Evolutionary conservation across 1,139 yeast species (phyloP).

Genomic region (Pichia sp.): DNA sequence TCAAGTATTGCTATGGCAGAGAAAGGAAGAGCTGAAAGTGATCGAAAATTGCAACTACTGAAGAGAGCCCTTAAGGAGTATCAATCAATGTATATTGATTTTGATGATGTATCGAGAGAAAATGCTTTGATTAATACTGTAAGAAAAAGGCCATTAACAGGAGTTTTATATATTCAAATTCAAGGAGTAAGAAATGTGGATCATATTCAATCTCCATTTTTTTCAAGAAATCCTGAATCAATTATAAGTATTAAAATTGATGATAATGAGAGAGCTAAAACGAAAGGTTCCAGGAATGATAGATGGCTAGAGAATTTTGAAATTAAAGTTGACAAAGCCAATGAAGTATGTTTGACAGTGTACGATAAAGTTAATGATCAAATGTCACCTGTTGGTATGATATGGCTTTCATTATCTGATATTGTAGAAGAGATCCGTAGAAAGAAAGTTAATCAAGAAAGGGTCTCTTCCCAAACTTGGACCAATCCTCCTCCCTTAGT

Average conservation of each 20-base stretch:
- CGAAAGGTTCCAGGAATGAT: slow-evolving; percentile 69
- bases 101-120: slow-evolving; percentile 55
- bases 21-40: slow-evolving; percentile 76
- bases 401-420: slow-evolving; percentile 86
- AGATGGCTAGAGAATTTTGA: slow-evolving; percentile 81
- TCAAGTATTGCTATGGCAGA: slow-evolving; percentile 83
- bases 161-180: slow-evolving; percentile 62
- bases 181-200: slow-evolving; percentile 83
- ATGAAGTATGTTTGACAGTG: slow-evolving; percentile 82
- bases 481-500: slow-evolving; percentile 53
- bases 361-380: slow-evolving; percentile 68
- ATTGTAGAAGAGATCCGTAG: slow-evolving; percentile 91
- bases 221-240: slow-evolving; percentile 75
- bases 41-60: slow-evolving; percentile 75
- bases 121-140: slow-evolving; percentile 62
- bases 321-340: slow-evolving; percentile 79
- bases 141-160: slow-evolving; percentile 77
- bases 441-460: slow-evolving; percentile 72
- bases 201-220: slow-evolving; percentile 77
- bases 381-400: slow-evolving; percentile 81
- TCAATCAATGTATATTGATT: slow-evolving; percentile 76
- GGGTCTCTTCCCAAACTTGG: slow-evolving; percentile 70
- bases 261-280: slow-evolving; percentile 59
- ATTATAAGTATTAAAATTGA: slow-evolving; percentile 74
- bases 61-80: slow-evolving; percentile 80